These are phyloP conservation scores for Raphanus sativus DNA, from an alignment of 345 rosid species.

Conservation along the genomic window DNA sequence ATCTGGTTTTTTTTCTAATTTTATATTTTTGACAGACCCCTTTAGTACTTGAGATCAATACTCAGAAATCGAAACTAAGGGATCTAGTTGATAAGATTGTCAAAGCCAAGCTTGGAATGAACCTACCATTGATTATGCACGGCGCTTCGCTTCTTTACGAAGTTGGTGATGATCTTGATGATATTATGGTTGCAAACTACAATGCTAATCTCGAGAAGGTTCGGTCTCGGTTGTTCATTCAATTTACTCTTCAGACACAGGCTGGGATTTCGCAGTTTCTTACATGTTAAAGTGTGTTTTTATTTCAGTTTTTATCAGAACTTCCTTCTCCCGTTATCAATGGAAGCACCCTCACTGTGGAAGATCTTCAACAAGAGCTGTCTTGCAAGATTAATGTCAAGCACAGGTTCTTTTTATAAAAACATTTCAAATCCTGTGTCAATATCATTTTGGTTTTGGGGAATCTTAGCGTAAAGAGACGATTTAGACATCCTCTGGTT, in stretches of 20 bases:
- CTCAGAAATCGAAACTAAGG: constrained; percentile 67
- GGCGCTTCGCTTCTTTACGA: constrained; percentile 88
- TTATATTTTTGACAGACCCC: constrained; percentile 63
- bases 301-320: constrained; percentile 62
- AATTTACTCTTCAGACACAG: not conserved
- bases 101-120: constrained; percentile 94
- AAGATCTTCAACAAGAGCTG: constrained; percentile 93
- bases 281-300: constrained; percentile 1
- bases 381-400: constrained; percentile 79
- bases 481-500: constrained; percentile 3
- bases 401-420: constrained; percentile 63
- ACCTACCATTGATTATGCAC: constrained; percentile 77
- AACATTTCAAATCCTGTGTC: not conserved
- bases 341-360: constrained; percentile 70
- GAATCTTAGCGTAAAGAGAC: not conserved
- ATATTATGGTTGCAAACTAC: constrained; percentile 69
- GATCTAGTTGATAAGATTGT: constrained; percentile 94
- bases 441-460: not conserved
- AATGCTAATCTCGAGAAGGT: constrained; percentile 95
- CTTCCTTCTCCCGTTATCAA: constrained; percentile 77
- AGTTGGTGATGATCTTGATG: constrained; percentile 97
- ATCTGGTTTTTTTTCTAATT: constrained; percentile 14
- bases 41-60: constrained; percentile 77
- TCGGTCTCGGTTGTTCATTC: not conserved
- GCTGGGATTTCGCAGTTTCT: constrained; percentile 5